Evolutionary conservation across 2,329 filamentous ascomycete genomes (phyloP).

Genomic region (Ophiosphaerella herpotricha): DNA sequence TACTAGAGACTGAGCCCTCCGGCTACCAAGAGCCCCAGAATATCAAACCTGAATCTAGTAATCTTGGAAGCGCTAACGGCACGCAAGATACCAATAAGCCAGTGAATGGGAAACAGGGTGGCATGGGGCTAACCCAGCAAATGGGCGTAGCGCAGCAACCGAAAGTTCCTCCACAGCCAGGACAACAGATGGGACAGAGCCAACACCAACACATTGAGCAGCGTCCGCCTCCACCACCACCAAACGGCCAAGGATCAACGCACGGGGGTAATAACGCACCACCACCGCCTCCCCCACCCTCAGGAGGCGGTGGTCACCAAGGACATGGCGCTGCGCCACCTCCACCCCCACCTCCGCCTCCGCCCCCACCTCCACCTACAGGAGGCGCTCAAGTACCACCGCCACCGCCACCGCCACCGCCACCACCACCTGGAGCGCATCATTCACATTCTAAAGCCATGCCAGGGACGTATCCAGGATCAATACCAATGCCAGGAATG

Average conservation of each 20-base stretch:
- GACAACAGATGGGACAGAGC: conserved; percentile 3
- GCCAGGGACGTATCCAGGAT: conserved; percentile 22
- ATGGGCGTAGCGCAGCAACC: conserved; percentile 1
- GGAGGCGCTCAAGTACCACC: conserved; percentile 1
- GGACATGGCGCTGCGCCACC: conserved; percentile 1
- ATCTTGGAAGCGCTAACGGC: neutral
- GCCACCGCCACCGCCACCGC: conserved; percentile 4
- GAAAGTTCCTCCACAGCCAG: conserved; percentile 2
- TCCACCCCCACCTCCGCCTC: conserved; percentile 1
- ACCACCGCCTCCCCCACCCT: conserved; percentile 15
- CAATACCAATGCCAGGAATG: conserved; percentile 6
- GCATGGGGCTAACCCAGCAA: conserved; percentile 2
- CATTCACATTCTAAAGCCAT: conserved; percentile 14
- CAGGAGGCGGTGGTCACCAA: conserved; percentile 1
- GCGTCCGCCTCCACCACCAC: conserved; percentile 4
- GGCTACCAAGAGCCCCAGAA: conserved; percentile 13
- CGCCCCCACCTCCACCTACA: conserved; percentile 3
- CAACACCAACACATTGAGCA: conserved; percentile 14
- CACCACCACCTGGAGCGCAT: conserved; percentile 9
- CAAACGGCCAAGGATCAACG: conserved; percentile 1
- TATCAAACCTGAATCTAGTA: conserved; percentile 1
- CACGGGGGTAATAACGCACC: conserved; percentile 3
- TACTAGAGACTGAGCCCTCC: conserved; percentile 35
- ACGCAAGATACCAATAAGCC: conserved; percentile 8
- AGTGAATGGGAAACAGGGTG: conserved; percentile 8